Percentiles rank a stretch among this genome's conserved stretches.
phyloP scores from a whole-genome alignment of 768 basidiomycete genomes.

The Lactarius indigo region DNA sequence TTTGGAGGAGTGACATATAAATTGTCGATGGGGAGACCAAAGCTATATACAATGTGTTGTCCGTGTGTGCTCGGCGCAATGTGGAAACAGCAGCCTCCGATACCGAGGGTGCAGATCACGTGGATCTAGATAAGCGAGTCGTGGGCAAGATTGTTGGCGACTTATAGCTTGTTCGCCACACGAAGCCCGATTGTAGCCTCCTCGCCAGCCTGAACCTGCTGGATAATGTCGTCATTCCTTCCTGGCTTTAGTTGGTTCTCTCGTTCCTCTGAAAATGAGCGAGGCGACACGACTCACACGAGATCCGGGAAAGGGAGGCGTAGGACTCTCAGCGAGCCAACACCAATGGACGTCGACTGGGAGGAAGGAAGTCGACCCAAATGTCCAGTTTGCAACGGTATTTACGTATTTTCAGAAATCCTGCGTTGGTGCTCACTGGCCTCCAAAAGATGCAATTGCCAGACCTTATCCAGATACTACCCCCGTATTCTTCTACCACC shows the following conservation, averaged over 20 bases:
- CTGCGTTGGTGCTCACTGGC: neutral
- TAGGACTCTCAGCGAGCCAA: slow-evolving; percentile 13
- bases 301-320: slow-evolving; percentile 6
- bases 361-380: slow-evolving; percentile 5
- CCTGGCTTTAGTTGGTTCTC: neutral
- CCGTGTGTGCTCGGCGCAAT: neutral
- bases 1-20: slow-evolving; percentile 6
- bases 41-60: neutral
- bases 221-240: slow-evolving; percentile 8
- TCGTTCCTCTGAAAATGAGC: neutral
- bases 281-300: neutral
- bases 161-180: neutral
- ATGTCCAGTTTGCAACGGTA: slow-evolving; percentile 16
- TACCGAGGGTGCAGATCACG: slow-evolving; percentile 7
- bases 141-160: neutral
- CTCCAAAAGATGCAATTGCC: neutral
- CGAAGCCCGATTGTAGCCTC: neutral
- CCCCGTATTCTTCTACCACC: slow-evolving; percentile 17
- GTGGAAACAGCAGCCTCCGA: neutral
- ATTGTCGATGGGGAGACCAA: neutral
- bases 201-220: neutral
- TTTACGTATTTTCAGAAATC: neutral
- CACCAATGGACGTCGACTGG: slow-evolving; percentile 17
- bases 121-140: slow-evolving; percentile 6
- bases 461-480: slow-evolving; percentile 4